phyloP scores from a whole-genome alignment of 2,329 filamentous ascomycete genomes.

The Coniochaeta sp. region DNA sequence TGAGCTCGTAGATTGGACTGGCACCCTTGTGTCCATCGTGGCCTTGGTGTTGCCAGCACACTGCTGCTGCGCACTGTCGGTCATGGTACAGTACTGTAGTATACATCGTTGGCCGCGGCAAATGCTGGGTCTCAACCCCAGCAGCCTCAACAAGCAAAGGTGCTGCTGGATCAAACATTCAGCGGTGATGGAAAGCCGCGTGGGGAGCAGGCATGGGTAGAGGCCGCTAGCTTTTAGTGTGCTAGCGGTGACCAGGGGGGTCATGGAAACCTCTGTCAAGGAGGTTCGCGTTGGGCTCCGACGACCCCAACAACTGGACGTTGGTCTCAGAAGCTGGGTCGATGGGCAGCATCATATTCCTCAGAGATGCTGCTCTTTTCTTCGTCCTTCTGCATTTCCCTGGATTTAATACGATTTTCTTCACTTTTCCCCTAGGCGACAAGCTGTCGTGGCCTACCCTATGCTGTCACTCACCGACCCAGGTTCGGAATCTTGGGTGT shows the following conservation, averaged over 20 bases:
- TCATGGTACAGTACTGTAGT: no score
- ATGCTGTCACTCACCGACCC: background rate
- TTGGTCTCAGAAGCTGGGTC: background rate
- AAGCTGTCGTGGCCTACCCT: background rate
- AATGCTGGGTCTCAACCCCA: background rate
- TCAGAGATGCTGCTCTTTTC: background rate
- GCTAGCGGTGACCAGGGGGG: background rate
- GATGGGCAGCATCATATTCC: background rate
- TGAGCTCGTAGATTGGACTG: slow-evolving; percentile 7
- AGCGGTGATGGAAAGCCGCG: background rate
- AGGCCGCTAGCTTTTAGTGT: background rate
- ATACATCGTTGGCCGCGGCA: background rate
- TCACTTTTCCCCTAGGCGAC: background rate
- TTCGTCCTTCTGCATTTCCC: background rate
- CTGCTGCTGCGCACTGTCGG: background rate
- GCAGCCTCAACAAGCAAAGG: background rate
- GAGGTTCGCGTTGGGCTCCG: slow-evolving; percentile 1
- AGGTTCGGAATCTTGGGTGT: background rate
- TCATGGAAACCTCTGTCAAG: background rate
- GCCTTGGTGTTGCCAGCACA: slow-evolving; percentile 9
- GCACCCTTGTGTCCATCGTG: slow-evolving; percentile 1
- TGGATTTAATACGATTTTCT: background rate
- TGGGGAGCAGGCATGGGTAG: background rate
- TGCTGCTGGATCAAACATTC: background rate
- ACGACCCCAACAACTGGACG: background rate